These are phyloP conservation scores for Epicoccum sorghinum DNA, from an alignment of 2,329 filamentous ascomycete genomes.

Conservation along the genomic window DNA sequence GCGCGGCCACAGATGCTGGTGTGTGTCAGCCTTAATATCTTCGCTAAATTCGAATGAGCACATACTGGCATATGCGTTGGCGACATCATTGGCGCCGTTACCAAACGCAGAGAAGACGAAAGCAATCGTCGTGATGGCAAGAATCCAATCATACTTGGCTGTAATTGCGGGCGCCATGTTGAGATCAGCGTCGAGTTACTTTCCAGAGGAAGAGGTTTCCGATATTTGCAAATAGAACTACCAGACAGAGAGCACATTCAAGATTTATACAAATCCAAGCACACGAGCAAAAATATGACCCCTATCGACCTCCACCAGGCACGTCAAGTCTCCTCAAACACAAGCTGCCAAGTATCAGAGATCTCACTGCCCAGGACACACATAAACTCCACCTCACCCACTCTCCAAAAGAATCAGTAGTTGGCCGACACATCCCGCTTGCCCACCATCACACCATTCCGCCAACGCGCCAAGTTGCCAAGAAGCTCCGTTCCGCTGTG, in stretches of 20 bases:
- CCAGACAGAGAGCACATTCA: too few relatives aligned
- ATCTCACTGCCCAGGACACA: slow-evolving; percentile 3
- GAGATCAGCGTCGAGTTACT: background rate
- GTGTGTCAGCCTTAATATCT: slow-evolving; percentile 1
- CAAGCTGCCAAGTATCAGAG: slow-evolving; percentile 18
- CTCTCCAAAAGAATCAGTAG: background rate
- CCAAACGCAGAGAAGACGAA: slow-evolving; percentile 46
- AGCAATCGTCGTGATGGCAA: slow-evolving; percentile 49
- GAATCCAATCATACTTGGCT: slow-evolving; percentile 49
- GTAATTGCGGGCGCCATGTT: slow-evolving; percentile 30
- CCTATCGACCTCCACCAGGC: too few relatives aligned
- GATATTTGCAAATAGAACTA: background rate
- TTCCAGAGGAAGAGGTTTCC: background rate
- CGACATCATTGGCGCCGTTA: slow-evolving; percentile 59
- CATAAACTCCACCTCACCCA: background rate
- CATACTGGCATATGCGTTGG: slow-evolving; percentile 58
- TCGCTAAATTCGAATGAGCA: slow-evolving; percentile 17
- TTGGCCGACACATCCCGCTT: slow-evolving; percentile 11
- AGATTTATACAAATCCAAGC: too few relatives aligned
- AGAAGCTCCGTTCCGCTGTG: slow-evolving; percentile 15
- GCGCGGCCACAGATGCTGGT: slow-evolving; percentile 52
- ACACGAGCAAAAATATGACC: too few relatives aligned
- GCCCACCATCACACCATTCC: background rate
- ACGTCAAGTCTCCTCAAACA: background rate
- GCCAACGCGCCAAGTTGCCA: slow-evolving; percentile 21